phyloP scores from a whole-genome alignment of 225 moss, liverwort and hornwort species.

The Asterella californica region DNA sequence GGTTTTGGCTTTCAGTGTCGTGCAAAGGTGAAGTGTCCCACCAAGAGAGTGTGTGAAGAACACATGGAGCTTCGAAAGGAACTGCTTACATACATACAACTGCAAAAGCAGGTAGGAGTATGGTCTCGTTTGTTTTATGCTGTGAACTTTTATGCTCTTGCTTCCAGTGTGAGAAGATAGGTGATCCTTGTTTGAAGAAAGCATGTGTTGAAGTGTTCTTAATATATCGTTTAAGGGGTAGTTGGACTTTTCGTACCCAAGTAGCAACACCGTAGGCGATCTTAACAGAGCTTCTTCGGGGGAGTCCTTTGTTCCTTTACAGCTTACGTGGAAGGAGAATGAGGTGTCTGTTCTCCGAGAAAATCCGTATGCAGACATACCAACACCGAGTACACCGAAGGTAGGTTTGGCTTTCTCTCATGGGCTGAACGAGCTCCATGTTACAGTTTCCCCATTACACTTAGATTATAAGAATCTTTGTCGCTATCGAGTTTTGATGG shows the following conservation, averaged over 20 bases:
- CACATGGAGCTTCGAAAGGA: constrained; percentile 93
- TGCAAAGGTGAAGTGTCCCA: constrained; percentile 82
- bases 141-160: neutral
- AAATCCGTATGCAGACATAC: constrained; percentile 91
- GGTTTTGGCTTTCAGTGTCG: constrained; percentile 53
- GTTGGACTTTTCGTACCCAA: no score
- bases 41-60: constrained; percentile 70
- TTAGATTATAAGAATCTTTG: no score
- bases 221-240: no score
- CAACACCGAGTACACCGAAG: constrained; percentile 97
- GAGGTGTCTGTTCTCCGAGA: constrained; percentile 74
- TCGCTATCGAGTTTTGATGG: no score
- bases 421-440: neutral
- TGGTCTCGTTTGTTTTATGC: neutral
- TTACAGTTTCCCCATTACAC: no score
- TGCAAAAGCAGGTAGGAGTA: constrained; percentile 78
- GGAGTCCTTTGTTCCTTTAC: constrained; percentile 30
- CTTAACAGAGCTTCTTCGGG: no score
- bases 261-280: no score
- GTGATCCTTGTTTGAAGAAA: neutral
- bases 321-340: constrained; percentile 73
- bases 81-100: constrained; percentile 63
- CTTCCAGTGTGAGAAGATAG: neutral
- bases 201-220: neutral
- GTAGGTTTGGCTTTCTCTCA: constrained; percentile 26